Evolutionary conservation across 192 early-diverging fungal genomes (phyloP).

Genomic region (Chytriomyces sp.): DNA sequence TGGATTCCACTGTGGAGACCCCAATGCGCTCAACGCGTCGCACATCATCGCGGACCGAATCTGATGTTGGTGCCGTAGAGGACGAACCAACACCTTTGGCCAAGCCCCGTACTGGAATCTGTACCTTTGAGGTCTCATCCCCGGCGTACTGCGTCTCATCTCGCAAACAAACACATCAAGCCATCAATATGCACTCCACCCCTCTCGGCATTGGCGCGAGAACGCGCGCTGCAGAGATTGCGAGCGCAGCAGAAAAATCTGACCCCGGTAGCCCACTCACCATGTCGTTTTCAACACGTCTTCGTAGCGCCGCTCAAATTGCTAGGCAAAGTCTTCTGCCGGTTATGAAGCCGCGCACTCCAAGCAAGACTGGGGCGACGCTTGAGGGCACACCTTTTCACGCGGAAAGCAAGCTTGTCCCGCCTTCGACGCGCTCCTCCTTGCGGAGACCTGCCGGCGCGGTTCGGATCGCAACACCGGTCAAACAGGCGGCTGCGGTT

Average conservation of each 20-base stretch:
- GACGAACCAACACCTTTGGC: conserved; percentile 22
- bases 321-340: not conserved
- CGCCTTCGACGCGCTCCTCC: no score
- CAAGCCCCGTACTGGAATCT: conserved; percentile 3
- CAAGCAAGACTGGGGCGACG: not conserved
- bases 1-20: not conserved
- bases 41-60: not conserved
- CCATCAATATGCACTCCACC: not conserved
- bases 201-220: conserved; percentile 2
- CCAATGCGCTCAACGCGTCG: not conserved
- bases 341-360: conserved; percentile 9
- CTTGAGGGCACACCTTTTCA: no score
- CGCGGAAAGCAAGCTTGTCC: no score
- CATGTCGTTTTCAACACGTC: not conserved
- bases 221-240: conserved; percentile 1
- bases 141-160: not conserved
- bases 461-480: no score
- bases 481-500: no score
- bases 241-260: not conserved
- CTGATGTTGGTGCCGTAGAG: not conserved
- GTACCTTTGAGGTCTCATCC: not conserved
- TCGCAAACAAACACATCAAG: no score
- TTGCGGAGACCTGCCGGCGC: no score
- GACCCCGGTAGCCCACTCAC: not conserved
- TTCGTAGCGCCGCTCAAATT: not conserved